A percentile compares a stretch with the other conserved stretches of the same genome.
Evolutionary conservation across 2,329 filamentous ascomycete genomes (phyloP).

Genomic region (Aspergillus awamori): DNA sequence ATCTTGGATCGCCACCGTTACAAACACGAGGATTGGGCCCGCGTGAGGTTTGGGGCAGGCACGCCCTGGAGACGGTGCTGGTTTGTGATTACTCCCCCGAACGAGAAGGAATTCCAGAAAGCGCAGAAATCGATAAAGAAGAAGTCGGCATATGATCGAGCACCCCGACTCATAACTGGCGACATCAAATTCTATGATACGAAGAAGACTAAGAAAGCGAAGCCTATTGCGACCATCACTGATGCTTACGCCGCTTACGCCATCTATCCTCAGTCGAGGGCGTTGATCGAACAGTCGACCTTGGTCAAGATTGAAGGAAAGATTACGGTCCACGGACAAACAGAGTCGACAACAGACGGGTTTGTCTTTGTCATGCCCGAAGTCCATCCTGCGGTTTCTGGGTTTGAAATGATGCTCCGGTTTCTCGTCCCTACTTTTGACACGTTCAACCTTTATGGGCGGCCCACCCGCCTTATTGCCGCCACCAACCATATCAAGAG

Average conservation of each 20-base stretch:
- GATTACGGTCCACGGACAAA: conserved; percentile 81
- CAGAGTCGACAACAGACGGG: conserved; percentile 78
- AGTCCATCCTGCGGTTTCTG: conserved; percentile 83
- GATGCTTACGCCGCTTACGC: conserved; percentile 92
- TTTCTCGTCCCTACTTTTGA: conserved; percentile 95
- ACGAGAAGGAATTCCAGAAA: conserved; percentile 88
- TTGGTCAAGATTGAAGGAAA: conserved; percentile 90
- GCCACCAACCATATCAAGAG: conserved; percentile 85
- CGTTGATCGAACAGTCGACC: conserved; percentile 90
- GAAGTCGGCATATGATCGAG: conserved; percentile 79
- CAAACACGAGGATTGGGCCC: conserved; percentile 87
- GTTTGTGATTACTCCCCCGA: conserved; percentile 90
- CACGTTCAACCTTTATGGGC: conserved; percentile 86
- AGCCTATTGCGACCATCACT: conserved; percentile 86
- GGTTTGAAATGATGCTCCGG: conserved; percentile 92
- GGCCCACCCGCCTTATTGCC: conserved; percentile 81
- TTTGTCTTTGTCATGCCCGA: conserved; percentile 99
- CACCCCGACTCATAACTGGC: conserved; percentile 72
- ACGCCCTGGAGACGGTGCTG: conserved; percentile 96
- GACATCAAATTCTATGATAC: conserved; percentile 95
- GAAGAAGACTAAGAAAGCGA: conserved; percentile 88
- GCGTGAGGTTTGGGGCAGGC: conserved; percentile 91
- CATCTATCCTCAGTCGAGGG: conserved; percentile 92
- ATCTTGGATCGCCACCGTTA: conserved; percentile 82
- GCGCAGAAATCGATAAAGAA: conserved; percentile 81